Base-by-base conservation (phyloP, 176 grass and related monocot species). In the Neostapfia colusana region DNA sequence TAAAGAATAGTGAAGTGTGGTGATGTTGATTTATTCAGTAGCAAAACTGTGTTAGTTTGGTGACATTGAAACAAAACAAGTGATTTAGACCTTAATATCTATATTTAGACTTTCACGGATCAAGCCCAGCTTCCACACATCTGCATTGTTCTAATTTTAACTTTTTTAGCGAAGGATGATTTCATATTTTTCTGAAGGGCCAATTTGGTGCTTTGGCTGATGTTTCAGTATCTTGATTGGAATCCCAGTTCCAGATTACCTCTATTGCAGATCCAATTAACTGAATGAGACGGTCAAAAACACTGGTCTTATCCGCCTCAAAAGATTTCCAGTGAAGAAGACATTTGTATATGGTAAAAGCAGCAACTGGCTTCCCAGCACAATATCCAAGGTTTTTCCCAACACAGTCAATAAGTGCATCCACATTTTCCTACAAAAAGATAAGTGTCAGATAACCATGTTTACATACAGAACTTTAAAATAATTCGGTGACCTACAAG, bases 251-350 rank as follows among this genome's bases (percentile, higher is more conserved):
- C 41, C 53, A 70, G 65, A 73, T 85, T 90, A 99, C 95, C 91
- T 99, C 85, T 66, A 99, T 99, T 72, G 91, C 85, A 82, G 95
- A 95, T 65, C 95, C 95, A 65, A 99, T 95, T 81, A 95, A 84
- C 82, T 99, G 91, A 73, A 99, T 92, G 77, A 99, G 91, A 72
- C 91, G 85, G 71, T 99, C 95, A 92, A 99, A 99, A 68, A 99
- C 95, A 72, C 85, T 92, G 12, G 95, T 92, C 84, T 86, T 99
- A 54, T 99, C 95, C 31, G 95, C 91, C 79, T 99, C 95, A 50
- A 99, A 99, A 65, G 91, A 99, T 81, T 99, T 99, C 95, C 95
- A 99, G 59, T 95, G 85, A 69, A 99, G 87, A 51, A 99, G 95
- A 49, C 95, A 99, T 84, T 86, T 99, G 84, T 99, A 99, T 79